Evolutionary conservation across 192 early-diverging fungal genomes (phyloP).

Genomic region (Piromyces finnis): DNA sequence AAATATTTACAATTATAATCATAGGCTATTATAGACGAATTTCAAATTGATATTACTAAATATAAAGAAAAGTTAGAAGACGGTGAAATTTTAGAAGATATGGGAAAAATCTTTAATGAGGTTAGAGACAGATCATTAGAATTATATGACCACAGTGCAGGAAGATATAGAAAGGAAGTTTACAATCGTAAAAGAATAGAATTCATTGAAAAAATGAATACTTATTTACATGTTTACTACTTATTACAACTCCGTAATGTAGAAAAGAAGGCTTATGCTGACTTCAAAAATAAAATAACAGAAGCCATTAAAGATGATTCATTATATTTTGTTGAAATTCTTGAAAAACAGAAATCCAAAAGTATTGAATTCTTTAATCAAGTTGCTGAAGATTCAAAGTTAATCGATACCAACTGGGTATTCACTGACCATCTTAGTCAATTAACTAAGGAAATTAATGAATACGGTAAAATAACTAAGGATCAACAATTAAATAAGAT

Average conservation of each 20-base stretch:
- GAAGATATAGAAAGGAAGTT: constrained; percentile 72
- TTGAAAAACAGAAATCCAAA: constrained; percentile 20
- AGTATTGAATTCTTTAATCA: constrained; percentile 22
- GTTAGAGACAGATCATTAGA: constrained; percentile 31
- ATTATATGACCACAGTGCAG: constrained; percentile 75
- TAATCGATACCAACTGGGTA: not conserved
- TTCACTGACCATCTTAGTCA: not conserved
- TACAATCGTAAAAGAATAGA: constrained; percentile 75
- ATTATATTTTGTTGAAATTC: constrained; percentile 34
- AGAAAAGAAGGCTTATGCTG: constrained; percentile 31
- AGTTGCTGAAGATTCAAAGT: constrained; percentile 15
- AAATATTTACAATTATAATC: too few relatives aligned
- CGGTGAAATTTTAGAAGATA: constrained; percentile 54
- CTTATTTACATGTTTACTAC: constrained; percentile 57
- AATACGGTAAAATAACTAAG: not conserved
- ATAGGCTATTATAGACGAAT: constrained; percentile 47
- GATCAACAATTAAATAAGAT: not conserved
- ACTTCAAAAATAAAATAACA: constrained; percentile 41
- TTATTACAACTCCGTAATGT: constrained; percentile 78
- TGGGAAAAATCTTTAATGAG: constrained; percentile 46
- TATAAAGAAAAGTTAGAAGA: constrained; percentile 53
- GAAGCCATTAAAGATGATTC: not conserved
- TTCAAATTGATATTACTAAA: constrained; percentile 38
- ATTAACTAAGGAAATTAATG: not conserved
- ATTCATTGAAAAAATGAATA: constrained; percentile 56